These are phyloP conservation scores for Phytopythium litorale DNA, from an alignment of 352 stramenopile species.

Conservation along the genomic window DNA sequence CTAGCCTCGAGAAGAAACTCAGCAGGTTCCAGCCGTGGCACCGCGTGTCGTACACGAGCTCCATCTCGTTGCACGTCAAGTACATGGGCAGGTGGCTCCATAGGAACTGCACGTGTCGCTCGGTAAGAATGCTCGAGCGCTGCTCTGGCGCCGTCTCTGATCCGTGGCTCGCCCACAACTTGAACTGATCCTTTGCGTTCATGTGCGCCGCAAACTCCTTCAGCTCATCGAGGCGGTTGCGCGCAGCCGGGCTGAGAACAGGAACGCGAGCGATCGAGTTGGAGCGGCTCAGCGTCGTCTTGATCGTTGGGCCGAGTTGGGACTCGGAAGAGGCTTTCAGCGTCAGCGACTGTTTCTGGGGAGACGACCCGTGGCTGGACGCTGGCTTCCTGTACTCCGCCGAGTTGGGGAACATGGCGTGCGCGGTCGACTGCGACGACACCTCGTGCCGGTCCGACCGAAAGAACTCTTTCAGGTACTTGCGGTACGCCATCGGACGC, in stretches of 20 bases:
- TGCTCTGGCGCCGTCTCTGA: slow-evolving; percentile 22
- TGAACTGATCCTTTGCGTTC: slow-evolving; percentile 53
- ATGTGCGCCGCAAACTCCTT: slow-evolving; percentile 50
- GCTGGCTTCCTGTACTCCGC: slow-evolving; percentile 53
- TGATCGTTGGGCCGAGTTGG: not conserved
- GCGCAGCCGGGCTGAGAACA: not conserved
- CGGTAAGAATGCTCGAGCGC: slow-evolving; percentile 54
- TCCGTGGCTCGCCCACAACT: slow-evolving; percentile 33
- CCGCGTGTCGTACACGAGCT: slow-evolving; percentile 59
- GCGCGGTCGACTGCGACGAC: slow-evolving; percentile 47
- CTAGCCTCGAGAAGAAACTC: slow-evolving; percentile 54
- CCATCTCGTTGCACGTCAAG: slow-evolving; percentile 66
- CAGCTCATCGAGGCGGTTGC: slow-evolving; percentile 19
- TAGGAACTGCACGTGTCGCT: slow-evolving; percentile 66
- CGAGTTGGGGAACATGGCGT: slow-evolving; percentile 61
- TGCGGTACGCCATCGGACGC: slow-evolving; percentile 47
- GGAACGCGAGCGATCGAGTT: not conserved
- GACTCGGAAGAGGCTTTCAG: slow-evolving; percentile 2
- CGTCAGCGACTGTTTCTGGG: not conserved
- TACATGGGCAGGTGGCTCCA: slow-evolving; percentile 57
- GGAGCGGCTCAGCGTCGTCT: not conserved
- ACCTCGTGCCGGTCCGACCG: slow-evolving; percentile 21
- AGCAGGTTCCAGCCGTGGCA: slow-evolving; percentile 68
- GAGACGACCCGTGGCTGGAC: not conserved
- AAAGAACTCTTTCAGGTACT: slow-evolving; percentile 49